Conservation (phyloP, 1,284 basidiomycete genomes). For the Ceratobasidium sp. region DNA sequence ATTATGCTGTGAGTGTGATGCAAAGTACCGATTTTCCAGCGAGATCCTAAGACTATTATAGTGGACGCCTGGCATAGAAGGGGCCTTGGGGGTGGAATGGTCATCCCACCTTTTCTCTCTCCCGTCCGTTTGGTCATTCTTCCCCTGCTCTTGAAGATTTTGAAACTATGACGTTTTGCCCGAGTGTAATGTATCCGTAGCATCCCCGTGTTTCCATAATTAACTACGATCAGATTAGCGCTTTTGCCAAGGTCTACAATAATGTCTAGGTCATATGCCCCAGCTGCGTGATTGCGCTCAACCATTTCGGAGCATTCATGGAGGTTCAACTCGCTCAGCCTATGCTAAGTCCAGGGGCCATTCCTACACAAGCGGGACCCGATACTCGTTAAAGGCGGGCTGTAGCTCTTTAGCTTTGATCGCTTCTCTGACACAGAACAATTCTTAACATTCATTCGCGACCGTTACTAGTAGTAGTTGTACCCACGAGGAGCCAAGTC, state of each 20-base stretch:
- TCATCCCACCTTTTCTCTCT: constrained; percentile 66
- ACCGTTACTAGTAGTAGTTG: neutral
- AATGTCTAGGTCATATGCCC: constrained; percentile 8
- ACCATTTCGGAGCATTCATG: constrained; percentile 10
- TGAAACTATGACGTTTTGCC: neutral
- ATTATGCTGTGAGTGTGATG: constrained; percentile 22
- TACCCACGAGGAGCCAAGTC: neutral
- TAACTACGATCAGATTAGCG: constrained; percentile 2
- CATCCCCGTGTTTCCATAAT: constrained; percentile 7
- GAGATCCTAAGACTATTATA: constrained; percentile 44
- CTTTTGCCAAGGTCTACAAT: neutral
- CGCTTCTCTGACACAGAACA: too few species aligned
- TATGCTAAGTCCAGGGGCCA: neutral
- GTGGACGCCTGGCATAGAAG: constrained; percentile 70
- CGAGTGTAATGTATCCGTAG: constrained; percentile 23
- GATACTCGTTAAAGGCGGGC: too few species aligned
- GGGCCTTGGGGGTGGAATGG: constrained; percentile 65
- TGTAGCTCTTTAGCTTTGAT: too few species aligned
- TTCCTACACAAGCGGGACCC: neutral
- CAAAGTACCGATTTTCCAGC: neutral
- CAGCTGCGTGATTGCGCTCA: neutral
- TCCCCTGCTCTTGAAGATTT: constrained; percentile 43
- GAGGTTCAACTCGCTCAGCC: neutral
- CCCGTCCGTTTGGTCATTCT: constrained; percentile 54
- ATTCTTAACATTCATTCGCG: neutral